Evolutionary conservation across 176 grass and related monocot genomes (phyloP).

Genomic region (Phragmites australis): DNA sequence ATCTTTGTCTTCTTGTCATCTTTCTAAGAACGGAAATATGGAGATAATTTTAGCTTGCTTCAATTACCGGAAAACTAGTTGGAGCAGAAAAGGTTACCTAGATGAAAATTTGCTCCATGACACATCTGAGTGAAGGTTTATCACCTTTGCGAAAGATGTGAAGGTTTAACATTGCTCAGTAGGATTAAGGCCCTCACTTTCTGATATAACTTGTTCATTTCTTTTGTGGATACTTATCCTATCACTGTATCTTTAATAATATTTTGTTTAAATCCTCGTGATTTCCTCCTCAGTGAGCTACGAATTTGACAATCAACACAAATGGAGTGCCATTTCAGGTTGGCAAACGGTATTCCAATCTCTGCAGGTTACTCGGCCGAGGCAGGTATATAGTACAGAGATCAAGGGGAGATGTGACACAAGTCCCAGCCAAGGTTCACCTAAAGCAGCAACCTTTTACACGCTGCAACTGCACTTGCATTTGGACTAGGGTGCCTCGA

Average conservation of each 20-base stretch:
- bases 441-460: neutral
- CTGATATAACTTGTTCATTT: neutral
- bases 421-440: conserved; percentile 3
- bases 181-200: neutral
- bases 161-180: neutral
- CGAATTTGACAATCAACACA: neutral
- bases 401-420: neutral
- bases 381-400: neutral
- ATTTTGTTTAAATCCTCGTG: no score
- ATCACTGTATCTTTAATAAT: neutral
- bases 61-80: neutral
- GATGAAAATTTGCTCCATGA: neutral
- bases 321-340: neutral
- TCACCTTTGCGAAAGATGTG: no score
- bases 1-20: neutral
- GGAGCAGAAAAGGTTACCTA: neutral
- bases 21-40: conserved; percentile 13
- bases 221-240: neutral
- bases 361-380: neutral
- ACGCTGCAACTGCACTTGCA: neutral
- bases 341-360: neutral
- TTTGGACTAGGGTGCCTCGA: neutral
- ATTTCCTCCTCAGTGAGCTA: neutral
- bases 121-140: neutral
- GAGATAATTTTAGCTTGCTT: neutral